Base-by-base conservation (phyloP, 257 asterid genomes). In the Fraxinus americana region DNA sequence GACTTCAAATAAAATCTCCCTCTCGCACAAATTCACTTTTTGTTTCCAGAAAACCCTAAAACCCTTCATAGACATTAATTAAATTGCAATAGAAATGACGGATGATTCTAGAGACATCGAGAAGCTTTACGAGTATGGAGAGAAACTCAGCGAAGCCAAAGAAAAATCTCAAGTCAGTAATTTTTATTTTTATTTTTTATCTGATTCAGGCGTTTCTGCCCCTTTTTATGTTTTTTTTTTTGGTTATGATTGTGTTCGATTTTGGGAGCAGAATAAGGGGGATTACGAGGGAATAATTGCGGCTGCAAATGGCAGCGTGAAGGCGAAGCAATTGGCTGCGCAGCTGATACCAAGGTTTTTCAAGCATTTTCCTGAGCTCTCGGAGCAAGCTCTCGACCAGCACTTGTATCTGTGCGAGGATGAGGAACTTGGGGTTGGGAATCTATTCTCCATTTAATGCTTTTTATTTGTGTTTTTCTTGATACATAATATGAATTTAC, bases 291-390 rank as follows among this genome's bases (percentile, higher is more conserved):
- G 92, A 41, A 91, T 95, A 78, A 83, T 93, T 34, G 94, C 92
- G 59, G 97, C 97, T 16, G 96, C 97, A 0, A 88, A 85, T 70
- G 98, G 97, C 57, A 90, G 92, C 39, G 97, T 88, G 69, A 93
- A 93, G 89, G 92, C 97, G 23, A 95, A 90, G 87, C 99, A 95
- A 72, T 76, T 95, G 90, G 87, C 99, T 16, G 99, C 99, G 23
- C 97, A 90, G 85, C 88, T 95, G 81, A 95, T 95, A 61, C 99
- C 98, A 0, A 95, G 90, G 93, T 95, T 89, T 72, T 88, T 90
- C 83, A 95, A 93, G 85, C 80, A 52, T 82, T 95, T 93, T 73
- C 99, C 97, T 0, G 87, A 85, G 82, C 90, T 89, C n/a, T 78
- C 91, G 1, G 99, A 88, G 79, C 92, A 90, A 78, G 97, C 99